Conservation (phyloP, 306 rosid species). For the Glycine latifolia region DNA sequence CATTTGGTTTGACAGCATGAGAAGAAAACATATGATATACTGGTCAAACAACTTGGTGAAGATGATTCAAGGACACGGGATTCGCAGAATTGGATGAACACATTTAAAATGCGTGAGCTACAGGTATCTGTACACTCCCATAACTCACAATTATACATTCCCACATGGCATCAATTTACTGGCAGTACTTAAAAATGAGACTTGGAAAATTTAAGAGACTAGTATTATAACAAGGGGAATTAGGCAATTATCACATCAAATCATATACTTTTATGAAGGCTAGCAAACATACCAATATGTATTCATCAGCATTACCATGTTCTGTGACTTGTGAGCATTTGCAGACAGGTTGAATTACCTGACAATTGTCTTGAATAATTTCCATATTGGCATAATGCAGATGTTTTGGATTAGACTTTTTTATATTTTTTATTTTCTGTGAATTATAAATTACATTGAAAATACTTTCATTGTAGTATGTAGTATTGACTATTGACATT, state of each 20-base stretch:
- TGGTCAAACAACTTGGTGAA: conserved; percentile 86
- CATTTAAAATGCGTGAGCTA: conserved; percentile 80
- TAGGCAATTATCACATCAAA: background rate
- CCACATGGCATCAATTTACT: background rate
- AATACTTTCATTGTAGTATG: background rate
- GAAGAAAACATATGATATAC: conserved; percentile 80
- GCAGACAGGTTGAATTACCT: background rate
- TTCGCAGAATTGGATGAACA: conserved; percentile 83
- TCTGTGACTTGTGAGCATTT: background rate
- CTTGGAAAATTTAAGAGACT: background rate
- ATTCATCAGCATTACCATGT: background rate
- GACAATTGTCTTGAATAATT: background rate
- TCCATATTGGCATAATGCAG: no score
- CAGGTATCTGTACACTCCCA: conserved; percentile 55
- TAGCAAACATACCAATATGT: background rate
- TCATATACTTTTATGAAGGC: background rate
- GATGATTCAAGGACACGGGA: conserved; percentile 85
- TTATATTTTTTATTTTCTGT: background rate
- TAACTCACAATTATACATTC: background rate
- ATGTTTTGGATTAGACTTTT: background rate
- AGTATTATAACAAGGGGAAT: conserved; percentile 2
- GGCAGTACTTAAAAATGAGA: background rate
- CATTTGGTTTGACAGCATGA: conserved; percentile 70
- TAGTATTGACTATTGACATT: background rate
- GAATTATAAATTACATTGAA: no score